Percentiles rank a stretch among this genome's conserved stretches.
phyloP scores from a whole-genome alignment of 768 basidiomycete species.

The Russula olivacea region DNA sequence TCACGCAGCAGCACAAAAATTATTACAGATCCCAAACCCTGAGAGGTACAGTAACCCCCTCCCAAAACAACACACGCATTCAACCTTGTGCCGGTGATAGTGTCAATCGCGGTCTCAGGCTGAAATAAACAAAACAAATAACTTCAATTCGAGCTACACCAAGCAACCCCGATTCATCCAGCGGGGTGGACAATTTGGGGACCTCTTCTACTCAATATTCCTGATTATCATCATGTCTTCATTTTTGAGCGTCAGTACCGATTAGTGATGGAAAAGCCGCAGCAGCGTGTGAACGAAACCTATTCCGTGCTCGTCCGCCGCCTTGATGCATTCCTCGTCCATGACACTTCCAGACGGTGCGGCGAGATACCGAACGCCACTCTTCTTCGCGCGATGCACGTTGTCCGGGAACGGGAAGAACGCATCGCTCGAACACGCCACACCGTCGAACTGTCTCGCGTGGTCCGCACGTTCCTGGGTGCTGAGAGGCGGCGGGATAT shows the following conservation, averaged over 20 bases:
- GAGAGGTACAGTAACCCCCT: too few species aligned
- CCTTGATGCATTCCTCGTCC: constrained; percentile 95
- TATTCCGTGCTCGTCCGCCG: constrained; percentile 88
- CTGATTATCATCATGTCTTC: neutral
- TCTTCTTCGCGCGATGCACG: constrained; percentile 86
- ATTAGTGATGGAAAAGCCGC: constrained; percentile 84
- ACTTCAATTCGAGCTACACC: neutral
- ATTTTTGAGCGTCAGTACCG: neutral
- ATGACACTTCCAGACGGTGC: constrained; percentile 94
- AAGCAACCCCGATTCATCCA: neutral
- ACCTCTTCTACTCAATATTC: neutral
- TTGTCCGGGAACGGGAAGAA: constrained; percentile 99
- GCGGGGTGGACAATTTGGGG: neutral
- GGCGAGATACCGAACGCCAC: constrained; percentile 88
- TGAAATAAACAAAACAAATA: neutral
- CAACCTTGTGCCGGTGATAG: neutral
- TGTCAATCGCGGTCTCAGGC: too few species aligned
- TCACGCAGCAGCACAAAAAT: too few species aligned
- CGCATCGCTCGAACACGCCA: constrained; percentile 92
- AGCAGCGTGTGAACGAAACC: constrained; percentile 87
- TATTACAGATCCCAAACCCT: constrained; percentile 61
- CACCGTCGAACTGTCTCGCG: constrained; percentile 68
- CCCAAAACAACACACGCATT: neutral
- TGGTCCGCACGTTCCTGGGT: constrained; percentile 70
- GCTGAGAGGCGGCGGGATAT: constrained; percentile 55